Conservation (phyloP, 306 rosid genomes). For the Macrotyloma uniflorum region DNA sequence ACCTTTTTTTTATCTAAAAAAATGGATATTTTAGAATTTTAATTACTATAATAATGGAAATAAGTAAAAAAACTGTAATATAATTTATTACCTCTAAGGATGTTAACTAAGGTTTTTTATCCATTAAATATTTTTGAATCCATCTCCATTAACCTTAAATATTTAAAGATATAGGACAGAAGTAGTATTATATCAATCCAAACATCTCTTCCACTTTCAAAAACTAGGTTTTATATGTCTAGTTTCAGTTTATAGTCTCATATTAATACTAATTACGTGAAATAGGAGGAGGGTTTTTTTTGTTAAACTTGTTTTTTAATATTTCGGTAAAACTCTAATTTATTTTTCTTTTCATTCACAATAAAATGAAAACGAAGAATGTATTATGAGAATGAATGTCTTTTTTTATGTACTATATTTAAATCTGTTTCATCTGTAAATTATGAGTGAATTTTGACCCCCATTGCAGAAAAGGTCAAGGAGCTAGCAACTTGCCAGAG, state of each 20-base stretch:
- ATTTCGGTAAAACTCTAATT: background rate
- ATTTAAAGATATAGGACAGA: too few relatives aligned
- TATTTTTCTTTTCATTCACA: background rate
- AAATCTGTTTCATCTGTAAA: background rate
- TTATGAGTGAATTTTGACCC: constrained; percentile 14
- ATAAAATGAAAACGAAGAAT: background rate
- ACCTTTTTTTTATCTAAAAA: too few relatives aligned
- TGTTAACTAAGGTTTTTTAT: too few relatives aligned
- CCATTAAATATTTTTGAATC: too few relatives aligned
- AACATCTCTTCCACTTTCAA: background rate
- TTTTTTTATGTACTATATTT: background rate
- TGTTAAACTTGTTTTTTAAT: background rate
- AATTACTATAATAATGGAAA: too few relatives aligned
- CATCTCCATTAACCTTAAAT: too few relatives aligned
- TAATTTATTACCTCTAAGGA: too few relatives aligned
- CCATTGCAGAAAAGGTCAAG: constrained; percentile 63
- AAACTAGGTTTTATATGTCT: background rate
- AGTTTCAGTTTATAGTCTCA: background rate
- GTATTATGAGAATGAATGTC: background rate
- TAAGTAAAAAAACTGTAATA: too few relatives aligned
- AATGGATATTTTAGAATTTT: too few relatives aligned
- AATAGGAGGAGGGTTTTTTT: background rate
- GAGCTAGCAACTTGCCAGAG: constrained; percentile 58
- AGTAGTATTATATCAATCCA: background rate
- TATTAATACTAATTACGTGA: background rate